These are phyloP conservation scores for Mycena leptocephala DNA, from an alignment of 768 basidiomycete species.

Conservation along the genomic window DNA sequence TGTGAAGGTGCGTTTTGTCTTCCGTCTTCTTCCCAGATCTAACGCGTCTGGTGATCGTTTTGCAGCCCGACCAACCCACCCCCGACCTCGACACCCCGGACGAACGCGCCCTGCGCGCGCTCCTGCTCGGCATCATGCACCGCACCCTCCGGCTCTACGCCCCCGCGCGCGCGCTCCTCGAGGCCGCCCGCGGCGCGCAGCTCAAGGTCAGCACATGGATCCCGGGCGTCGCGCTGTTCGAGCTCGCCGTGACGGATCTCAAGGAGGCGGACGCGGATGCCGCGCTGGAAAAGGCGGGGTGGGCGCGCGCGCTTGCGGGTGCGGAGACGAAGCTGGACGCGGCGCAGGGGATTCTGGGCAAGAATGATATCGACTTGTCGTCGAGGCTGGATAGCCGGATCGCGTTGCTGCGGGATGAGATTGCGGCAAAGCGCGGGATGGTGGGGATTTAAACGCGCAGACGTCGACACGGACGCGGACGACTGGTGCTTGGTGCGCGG, in stretches of 20 bases:
- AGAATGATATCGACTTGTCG: constrained; percentile 73
- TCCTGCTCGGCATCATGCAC: constrained; percentile 79
- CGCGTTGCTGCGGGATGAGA: constrained; percentile 80
- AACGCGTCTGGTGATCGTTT: constrained; percentile 14
- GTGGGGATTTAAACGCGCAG: constrained; percentile 41
- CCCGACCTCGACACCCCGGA: constrained; percentile 78
- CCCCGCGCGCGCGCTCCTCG: constrained; percentile 64
- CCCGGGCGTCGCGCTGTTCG: constrained; percentile 76
- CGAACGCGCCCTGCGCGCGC: constrained; percentile 77
- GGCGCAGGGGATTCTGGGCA: constrained; percentile 62
- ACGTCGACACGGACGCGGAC: no score
- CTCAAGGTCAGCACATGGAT: constrained; percentile 79
- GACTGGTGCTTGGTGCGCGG: no score
- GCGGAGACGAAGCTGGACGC: constrained; percentile 69
- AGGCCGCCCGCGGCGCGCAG: constrained; percentile 65
- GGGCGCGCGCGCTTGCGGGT: constrained; percentile 64
- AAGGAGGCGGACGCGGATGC: constrained; percentile 58
- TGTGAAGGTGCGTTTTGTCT: constrained; percentile 2
- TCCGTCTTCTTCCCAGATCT: neutral
- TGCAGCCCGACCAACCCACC: constrained; percentile 10
- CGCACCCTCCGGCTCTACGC: constrained; percentile 67
- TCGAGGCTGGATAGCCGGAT: constrained; percentile 81
- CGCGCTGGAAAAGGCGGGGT: constrained; percentile 55
- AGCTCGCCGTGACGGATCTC: constrained; percentile 80
- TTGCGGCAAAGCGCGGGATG: constrained; percentile 72